phyloP scores from a whole-genome alignment of 2,329 filamentous ascomycete species.

The Paecilomyces dactylethromorphus region DNA sequence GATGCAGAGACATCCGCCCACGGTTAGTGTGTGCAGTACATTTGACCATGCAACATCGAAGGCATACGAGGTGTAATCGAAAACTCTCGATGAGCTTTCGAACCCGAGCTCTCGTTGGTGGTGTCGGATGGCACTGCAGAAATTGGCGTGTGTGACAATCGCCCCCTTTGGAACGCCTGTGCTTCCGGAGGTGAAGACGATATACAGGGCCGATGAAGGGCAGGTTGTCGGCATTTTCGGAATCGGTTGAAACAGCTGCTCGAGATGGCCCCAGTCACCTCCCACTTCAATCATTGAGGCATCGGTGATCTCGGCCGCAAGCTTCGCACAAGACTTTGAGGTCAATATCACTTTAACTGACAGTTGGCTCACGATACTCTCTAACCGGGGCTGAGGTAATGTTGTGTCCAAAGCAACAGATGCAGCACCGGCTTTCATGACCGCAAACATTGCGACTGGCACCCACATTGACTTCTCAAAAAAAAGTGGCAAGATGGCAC shows the following conservation, averaged over 20 bases:
- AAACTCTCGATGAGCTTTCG: constrained; percentile 48
- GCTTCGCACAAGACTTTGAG: neutral
- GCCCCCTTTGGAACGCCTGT: constrained; percentile 48
- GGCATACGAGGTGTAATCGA: constrained; percentile 45
- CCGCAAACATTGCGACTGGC: constrained; percentile 12
- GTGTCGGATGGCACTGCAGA: constrained; percentile 44
- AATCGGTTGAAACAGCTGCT: too few relatives aligned
- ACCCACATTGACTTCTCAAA: constrained; percentile 17
- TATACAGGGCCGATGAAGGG: constrained; percentile 31
- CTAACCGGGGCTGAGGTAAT: neutral
- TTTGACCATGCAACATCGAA: constrained; percentile 44
- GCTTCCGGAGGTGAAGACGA: constrained; percentile 48
- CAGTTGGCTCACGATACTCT: too few relatives aligned
- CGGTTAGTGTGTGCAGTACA: constrained; percentile 33
- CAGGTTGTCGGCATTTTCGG: neutral
- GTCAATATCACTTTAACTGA: too few relatives aligned
- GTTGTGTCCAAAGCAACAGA: constrained; percentile 12
- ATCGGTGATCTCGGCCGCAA: too few relatives aligned
- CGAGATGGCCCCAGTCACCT: neutral
- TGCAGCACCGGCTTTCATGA: constrained; percentile 13
- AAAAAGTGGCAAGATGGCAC: constrained; percentile 11
- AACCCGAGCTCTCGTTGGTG: constrained; percentile 41
- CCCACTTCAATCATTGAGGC: neutral
- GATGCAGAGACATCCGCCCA: constrained; percentile 39
- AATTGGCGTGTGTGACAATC: constrained; percentile 49